Evolutionary conservation across 495 filamentous ascomycete genomes (phyloP), one percentile per base, ranked within the genome.

Genomic region (Polyplosphaeria fusca): DNA sequence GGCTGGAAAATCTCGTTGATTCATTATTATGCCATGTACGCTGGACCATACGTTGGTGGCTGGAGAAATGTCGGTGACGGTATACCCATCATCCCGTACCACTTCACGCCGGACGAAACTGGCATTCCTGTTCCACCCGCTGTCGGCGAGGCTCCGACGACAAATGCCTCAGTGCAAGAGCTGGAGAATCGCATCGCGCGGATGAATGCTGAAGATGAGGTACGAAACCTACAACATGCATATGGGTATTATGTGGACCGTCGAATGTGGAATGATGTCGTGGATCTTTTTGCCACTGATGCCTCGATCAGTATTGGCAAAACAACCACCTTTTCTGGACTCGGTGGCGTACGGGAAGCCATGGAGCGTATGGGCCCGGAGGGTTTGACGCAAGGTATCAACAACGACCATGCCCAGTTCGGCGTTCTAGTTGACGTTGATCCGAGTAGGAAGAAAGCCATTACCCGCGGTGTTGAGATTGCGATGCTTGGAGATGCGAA

Each of bases 241-340:
- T 35, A 55, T 43, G 58, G 58, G 14, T 61, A 32, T 24, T 61
- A 61, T 22, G 45, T 61, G 22, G 58, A 61, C 28, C 43, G 58
- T 5, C 35, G 58, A 24, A 61, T 61, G 58, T 61, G 58, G 58
- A 43, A 32, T 18, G 58, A 61, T 54, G 58, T 55, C 12, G 52
- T 61, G 0, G 58, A 61, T 28, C 25, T 61, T 2, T 35, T 38
- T 23, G 26, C 58, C 5, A 2, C 43, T 2, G 38, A 55, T 25
- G 16, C 27, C 1, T 38, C 25, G 19, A 32, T 53, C 2, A 12
- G 9, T 9, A 32, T 49, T n/a, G n/a, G 22, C 11, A 26, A 28
- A 11, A 27, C 44, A 16, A 39, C 30, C 16, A 43, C 22, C 5
- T 45, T 19, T 20, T 22, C n/a, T 5, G 58, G 57, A 9, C 4